Percentiles rank a stretch among this genome's conserved stretches.
phyloP scores from a whole-genome alignment of 495 filamentous ascomycete species.

The Penicillium ochrochloron region DNA sequence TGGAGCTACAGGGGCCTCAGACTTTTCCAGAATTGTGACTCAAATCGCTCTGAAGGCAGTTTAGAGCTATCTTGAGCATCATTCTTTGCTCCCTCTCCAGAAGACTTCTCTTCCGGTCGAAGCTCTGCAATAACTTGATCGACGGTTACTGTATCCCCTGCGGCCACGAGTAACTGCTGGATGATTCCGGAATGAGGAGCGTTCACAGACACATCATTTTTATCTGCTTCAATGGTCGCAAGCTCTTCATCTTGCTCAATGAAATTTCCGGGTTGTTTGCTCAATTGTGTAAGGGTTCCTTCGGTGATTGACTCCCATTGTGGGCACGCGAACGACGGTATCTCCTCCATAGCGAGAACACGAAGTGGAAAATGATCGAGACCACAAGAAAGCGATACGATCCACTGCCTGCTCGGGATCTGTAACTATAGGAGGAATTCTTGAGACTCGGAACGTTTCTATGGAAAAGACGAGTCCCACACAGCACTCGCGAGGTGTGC shows the following conservation, averaged over 20 bases:
- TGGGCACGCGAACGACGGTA: constrained; percentile 78
- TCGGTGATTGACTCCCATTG: constrained; percentile 98
- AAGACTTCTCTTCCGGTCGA: constrained; percentile 66
- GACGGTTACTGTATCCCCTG: constrained; percentile 87
- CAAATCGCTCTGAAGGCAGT: constrained; percentile 28
- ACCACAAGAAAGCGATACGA: not conserved
- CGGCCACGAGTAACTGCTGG: constrained; percentile 81
- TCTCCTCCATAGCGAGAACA: constrained; percentile 49
- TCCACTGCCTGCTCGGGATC: not conserved
- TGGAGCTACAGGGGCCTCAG: not conserved
- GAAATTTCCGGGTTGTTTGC: constrained; percentile 82
- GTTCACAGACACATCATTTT: constrained; percentile 90
- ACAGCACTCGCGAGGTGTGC: not conserved
- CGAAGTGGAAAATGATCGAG: not conserved
- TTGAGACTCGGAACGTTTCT: not conserved
- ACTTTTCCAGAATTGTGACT: not conserved
- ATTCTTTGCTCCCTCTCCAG: constrained; percentile 27
- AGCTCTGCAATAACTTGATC: constrained; percentile 81
- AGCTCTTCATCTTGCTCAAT: constrained; percentile 90
- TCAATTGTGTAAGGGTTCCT: constrained; percentile 83
- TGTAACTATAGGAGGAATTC: not conserved
- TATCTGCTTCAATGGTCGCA: constrained; percentile 93
- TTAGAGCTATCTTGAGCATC: not conserved
- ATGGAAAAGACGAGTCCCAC: not conserved
- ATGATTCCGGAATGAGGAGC: constrained; percentile 80